phyloP scores from a whole-genome alignment of 345 rosid genomes.

The Citrus trifoliata region DNA sequence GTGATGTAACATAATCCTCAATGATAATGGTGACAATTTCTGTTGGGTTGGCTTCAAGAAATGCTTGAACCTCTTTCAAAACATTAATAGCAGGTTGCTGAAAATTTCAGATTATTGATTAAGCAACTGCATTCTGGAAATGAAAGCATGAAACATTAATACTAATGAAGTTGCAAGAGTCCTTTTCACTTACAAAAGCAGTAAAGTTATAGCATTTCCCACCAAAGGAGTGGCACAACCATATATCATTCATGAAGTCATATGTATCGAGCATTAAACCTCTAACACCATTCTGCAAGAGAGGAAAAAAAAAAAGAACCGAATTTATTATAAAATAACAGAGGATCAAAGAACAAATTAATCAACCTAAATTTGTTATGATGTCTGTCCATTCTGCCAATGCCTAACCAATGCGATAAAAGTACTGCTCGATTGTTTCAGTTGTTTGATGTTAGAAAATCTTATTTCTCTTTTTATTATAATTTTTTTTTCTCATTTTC shows the following conservation, averaged over 20 bases:
- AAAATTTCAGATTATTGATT: not conserved
- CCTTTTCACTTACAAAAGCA: constrained; percentile 57
- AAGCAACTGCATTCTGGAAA: no score
- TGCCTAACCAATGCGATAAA: not conserved
- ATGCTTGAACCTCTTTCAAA: constrained; percentile 58
- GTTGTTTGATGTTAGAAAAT: no score
- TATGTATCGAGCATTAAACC: constrained; percentile 71
- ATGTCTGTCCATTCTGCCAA: no score
- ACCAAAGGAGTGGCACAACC: constrained; percentile 85
- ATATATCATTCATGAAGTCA: constrained; percentile 69
- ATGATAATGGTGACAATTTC: constrained; percentile 75
- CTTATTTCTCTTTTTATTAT: no score
- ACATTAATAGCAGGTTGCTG: constrained; percentile 78
- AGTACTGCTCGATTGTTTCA: no score
- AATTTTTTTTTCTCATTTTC: not conserved
- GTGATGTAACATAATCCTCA: constrained; percentile 78
- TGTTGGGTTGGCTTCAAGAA: constrained; percentile 56
- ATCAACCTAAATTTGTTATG: no score
- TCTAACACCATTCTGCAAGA: not conserved
- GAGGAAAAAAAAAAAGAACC: no score
- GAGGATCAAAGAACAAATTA: not conserved
- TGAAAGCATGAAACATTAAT: no score
- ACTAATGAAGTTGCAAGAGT: no score
- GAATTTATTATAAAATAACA: no score
- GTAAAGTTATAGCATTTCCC: constrained; percentile 67